Conservation (phyloP, 805 yeast genomes). For the Zygosaccharomyces bisporus region DNA sequence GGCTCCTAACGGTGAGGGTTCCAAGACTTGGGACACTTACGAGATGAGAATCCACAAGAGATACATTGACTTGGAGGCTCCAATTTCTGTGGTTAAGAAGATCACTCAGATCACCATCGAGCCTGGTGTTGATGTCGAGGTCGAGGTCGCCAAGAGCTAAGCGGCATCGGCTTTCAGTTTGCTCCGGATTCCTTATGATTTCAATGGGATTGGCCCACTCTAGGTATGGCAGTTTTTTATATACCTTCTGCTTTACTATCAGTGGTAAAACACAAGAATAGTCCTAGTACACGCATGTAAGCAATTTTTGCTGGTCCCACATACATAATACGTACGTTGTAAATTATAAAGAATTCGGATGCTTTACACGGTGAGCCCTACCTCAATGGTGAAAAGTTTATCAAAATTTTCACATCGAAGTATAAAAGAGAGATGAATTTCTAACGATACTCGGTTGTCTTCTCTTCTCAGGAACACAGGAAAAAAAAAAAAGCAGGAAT, state of each 20-base stretch:
- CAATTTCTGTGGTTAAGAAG: slow-evolving; percentile 87
- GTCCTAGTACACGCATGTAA: background rate
- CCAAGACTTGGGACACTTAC: slow-evolving; percentile 99
- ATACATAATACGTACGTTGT: slow-evolving; percentile 4
- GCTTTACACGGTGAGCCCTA: background rate
- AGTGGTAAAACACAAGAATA: slow-evolving; percentile 33
- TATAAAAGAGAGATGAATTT: background rate
- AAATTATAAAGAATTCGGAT: slow-evolving; percentile 5
- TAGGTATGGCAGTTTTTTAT: slow-evolving; percentile 38
- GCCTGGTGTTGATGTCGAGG: slow-evolving; percentile 99
- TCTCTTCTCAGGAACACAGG: background rate
- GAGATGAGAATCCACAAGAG: slow-evolving; percentile 99
- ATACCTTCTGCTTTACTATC: slow-evolving; percentile 40
- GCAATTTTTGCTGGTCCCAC: slow-evolving; percentile 3
- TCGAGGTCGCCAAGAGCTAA: slow-evolving; percentile 59
- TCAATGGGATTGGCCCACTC: slow-evolving; percentile 33
- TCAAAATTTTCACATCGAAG: background rate
- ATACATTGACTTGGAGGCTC: slow-evolving; percentile 96
- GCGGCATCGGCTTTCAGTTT: slow-evolving; percentile 4
- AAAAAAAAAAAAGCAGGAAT: too few species aligned
- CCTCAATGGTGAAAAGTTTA: background rate
- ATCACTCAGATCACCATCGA: slow-evolving; percentile 97
- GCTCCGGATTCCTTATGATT: slow-evolving; percentile 4
- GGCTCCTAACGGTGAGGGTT: slow-evolving; percentile 99
- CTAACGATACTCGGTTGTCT: too few species aligned